Percentiles rank a stretch among this genome's conserved stretches.
phyloP scores from a whole-genome alignment of 2,329 filamentous ascomycete species.

The Monilinia laxa region DNA sequence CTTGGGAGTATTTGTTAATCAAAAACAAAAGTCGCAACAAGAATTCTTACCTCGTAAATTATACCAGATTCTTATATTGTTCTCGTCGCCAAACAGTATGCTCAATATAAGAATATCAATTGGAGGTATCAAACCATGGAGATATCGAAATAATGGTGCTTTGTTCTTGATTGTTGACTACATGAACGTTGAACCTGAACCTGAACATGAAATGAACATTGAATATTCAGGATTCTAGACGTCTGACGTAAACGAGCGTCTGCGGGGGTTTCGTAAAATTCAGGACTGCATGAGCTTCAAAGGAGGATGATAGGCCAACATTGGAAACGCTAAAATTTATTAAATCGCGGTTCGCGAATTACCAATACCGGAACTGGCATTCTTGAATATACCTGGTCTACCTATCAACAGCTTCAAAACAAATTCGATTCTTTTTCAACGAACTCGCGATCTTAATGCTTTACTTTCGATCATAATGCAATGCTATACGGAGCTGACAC shows the following conservation, averaged over 20 bases:
- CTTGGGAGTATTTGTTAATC: background rate
- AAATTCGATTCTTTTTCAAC: constrained; percentile 12
- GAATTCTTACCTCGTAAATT: background rate
- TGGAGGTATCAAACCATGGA: background rate
- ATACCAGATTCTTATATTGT: background rate
- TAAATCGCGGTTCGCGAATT: constrained; percentile 17
- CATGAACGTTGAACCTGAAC: background rate
- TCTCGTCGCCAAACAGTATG: background rate
- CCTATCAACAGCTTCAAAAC: constrained; percentile 8
- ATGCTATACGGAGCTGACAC: constrained; percentile 94
- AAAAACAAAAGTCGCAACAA: background rate
- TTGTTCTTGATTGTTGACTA: background rate
- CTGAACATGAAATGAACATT: background rate
- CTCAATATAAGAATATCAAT: background rate
- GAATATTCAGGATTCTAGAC: constrained; percentile 15
- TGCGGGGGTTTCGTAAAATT: constrained; percentile 4
- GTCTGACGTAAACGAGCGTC: constrained; percentile 19
- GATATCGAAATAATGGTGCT: background rate
- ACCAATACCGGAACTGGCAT: background rate
- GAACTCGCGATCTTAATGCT: constrained; percentile 25
- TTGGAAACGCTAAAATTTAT: constrained; percentile 12
- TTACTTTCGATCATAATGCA: constrained; percentile 63
- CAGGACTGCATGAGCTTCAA: constrained; percentile 5
- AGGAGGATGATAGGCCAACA: constrained; percentile 8
- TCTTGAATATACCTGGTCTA: background rate